Percentiles rank a stretch among this genome's conserved stretches.
phyloP scores from a whole-genome alignment of 1,284 basidiomycete genomes.

The Gymnopus androsaceus region DNA sequence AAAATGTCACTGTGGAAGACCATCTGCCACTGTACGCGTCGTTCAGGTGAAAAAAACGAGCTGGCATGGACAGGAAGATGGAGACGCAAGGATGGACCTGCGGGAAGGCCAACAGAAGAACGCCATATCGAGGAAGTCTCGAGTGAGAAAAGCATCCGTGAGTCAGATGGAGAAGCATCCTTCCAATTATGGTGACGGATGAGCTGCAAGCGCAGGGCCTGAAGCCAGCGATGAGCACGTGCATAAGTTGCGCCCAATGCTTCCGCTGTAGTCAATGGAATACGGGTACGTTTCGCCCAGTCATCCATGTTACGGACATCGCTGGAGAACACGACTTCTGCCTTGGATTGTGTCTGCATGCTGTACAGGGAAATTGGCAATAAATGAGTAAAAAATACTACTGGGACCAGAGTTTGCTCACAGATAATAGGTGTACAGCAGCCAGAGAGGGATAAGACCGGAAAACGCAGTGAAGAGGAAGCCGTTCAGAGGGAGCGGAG shows the following conservation, averaged over 20 bases:
- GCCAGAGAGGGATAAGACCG: not conserved
- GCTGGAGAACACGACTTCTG: conserved; percentile 75
- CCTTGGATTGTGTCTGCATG: conserved; percentile 41
- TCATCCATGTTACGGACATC: conserved; percentile 78
- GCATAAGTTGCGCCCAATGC: conserved; percentile 77
- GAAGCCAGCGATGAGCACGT: conserved; percentile 73
- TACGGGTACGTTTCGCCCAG: conserved; percentile 74
- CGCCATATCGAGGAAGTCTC: conserved; percentile 77
- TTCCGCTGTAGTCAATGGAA: conserved; percentile 78
- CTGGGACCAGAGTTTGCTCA: conserved; percentile 3
- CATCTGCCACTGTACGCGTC: conserved; percentile 85
- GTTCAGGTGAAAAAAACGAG: conserved; percentile 80
- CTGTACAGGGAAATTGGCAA: conserved; percentile 8
- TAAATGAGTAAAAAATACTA: not conserved
- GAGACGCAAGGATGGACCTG: conserved; percentile 69
- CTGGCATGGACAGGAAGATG: conserved; percentile 75
- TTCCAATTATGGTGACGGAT: conserved; percentile 69
- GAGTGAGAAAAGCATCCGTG: conserved; percentile 73
- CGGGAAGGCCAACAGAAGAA: conserved; percentile 70
- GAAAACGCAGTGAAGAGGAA: not conserved
- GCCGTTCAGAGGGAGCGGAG: conserved; percentile 2
- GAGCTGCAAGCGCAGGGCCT: conserved; percentile 59
- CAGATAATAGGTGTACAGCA: conserved; percentile 8
- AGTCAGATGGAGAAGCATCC: conserved; percentile 58
- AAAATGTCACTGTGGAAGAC: conserved; percentile 83